Evolutionary conservation across 2,329 filamentous ascomycete species (phyloP), one percentile per base, ranked within the genome.

Genomic region (Neofusicoccum ribis): DNA sequence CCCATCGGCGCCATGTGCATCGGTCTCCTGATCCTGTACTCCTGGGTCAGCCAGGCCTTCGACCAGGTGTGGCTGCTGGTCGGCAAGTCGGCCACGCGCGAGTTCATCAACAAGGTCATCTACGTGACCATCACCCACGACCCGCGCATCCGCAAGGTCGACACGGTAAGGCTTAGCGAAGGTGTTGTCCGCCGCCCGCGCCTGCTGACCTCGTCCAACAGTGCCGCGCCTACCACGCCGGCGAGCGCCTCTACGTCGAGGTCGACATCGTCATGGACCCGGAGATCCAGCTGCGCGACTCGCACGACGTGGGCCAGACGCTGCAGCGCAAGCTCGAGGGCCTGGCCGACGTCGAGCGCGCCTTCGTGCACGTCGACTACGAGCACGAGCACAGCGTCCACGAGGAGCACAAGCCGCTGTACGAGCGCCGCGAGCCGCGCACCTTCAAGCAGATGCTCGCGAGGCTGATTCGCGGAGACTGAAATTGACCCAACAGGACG

Each of bases 41-140:
- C 86, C 20, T 88, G 86, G 86, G 80, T 83, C 11, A 75, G 82
- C 61, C 88, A 88, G 54, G 86, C 86, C 3, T 85, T 85, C 64
- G 86, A 88, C 68, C 85, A 89, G 67, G 84, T 88, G 14, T 86
- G 84, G 80, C 80, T 88, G 27, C 79, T 88, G 5, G 86, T 88
- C 1, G 86, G 86, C 63, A 87, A 87, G 68, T 81, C 84, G 2
- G 86, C 86, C n/a, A 85, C 85, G 2, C 81, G 81, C 20, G 83
- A 84, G 63, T 86, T 84, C 69, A 78, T 86, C 67, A 82, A 83
- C 64, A 85, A 85, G 76, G 77, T 86, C 68, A 83, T 85, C 64
- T 86, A 86, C 71, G 79, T 86, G 70, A 74, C 81, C 65, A 79
- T 86, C 73, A 86, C 83, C 1, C 84, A 86, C 70, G 83, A 85